Conservation (phyloP, 768 basidiomycete genomes). For the Goffeauzyma gilvescens region DNA sequence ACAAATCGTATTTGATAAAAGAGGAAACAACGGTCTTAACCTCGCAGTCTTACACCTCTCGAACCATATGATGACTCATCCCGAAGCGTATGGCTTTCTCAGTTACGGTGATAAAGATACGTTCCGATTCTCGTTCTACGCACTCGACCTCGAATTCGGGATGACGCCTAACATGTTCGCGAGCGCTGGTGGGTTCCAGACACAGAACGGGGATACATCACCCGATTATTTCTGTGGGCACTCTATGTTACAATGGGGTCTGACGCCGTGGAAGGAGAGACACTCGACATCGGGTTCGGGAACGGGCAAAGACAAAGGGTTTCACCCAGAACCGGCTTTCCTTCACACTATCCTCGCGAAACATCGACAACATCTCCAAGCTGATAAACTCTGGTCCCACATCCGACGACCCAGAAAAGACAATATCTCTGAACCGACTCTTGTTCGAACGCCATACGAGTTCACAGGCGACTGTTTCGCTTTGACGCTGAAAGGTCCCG, state of each 20-base stretch:
- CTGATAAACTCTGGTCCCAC: conserved; percentile 25
- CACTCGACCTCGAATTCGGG: conserved; percentile 30
- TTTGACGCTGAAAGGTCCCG: conserved; percentile 23
- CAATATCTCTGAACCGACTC: conserved; percentile 18
- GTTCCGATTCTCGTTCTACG: conserved; percentile 34
- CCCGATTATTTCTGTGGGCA: conserved; percentile 31
- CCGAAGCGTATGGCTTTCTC: conserved; percentile 22
- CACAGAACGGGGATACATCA: conserved; percentile 18
- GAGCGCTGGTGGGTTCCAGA: conserved; percentile 25
- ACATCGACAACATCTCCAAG: conserved; percentile 21
- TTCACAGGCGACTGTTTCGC: conserved; percentile 26
- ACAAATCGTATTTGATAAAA: conserved; percentile 35
- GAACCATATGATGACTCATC: conserved; percentile 30
- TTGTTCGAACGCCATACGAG: conserved; percentile 22
- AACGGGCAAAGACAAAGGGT: conserved; percentile 13
- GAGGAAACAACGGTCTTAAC: conserved; percentile 34
- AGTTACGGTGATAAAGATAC: conserved; percentile 33
- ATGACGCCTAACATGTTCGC: conserved; percentile 26
- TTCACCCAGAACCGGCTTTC: conserved; percentile 30
- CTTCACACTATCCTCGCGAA: conserved; percentile 34
- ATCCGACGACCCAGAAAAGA: conserved; percentile 21
- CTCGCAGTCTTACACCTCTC: conserved; percentile 34
- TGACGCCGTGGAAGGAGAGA: conserved; percentile 19
- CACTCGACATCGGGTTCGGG: no score
- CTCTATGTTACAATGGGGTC: conserved; percentile 18